Evolutionary conservation across 345 rosid species (phyloP).

Genomic region (Pseudoturritis turrita): DNA sequence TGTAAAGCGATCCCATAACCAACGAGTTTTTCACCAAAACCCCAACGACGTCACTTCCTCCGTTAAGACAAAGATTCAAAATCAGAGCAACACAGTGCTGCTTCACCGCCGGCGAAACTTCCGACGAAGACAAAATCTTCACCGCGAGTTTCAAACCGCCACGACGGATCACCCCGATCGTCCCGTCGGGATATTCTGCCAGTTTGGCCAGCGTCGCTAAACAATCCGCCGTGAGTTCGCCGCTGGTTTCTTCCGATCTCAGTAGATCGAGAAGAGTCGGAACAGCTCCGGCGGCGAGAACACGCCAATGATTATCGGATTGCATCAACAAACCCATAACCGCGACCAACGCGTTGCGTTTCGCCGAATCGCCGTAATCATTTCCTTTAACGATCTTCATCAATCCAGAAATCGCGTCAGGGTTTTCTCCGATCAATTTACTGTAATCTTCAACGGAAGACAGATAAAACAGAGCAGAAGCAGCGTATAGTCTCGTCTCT

Average conservation of each 20-base stretch:
- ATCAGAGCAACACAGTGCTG: conserved; percentile 57
- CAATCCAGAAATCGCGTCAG: conserved; percentile 51
- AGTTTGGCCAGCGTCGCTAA: conserved; percentile 59
- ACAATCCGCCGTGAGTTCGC: conserved; percentile 52
- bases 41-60: conserved; percentile 43
- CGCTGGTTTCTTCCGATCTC: conserved; percentile 35
- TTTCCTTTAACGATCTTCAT: conserved; percentile 53
- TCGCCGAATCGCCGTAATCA: conserved; percentile 46
- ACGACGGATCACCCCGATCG: conserved; percentile 41
- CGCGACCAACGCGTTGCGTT: conserved; percentile 61
- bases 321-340: conserved; percentile 49
- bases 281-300: conserved; percentile 49
- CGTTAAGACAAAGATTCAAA: conserved; percentile 45
- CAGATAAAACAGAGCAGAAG: conserved; percentile 66
- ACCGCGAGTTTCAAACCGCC: conserved; percentile 39
- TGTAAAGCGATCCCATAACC: conserved; percentile 62
- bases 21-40: conserved; percentile 39
- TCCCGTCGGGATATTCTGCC: conserved; percentile 48
- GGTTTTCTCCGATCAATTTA: conserved; percentile 53
- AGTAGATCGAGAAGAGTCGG: conserved; percentile 43
- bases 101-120: conserved; percentile 37
- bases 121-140: conserved; percentile 33
- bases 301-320: conserved; percentile 46
- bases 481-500: conserved; percentile 61
- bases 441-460: conserved; percentile 56